Evolutionary conservation across 805 yeast species (phyloP).

Genomic region (Saccharomycopsis malanga): DNA sequence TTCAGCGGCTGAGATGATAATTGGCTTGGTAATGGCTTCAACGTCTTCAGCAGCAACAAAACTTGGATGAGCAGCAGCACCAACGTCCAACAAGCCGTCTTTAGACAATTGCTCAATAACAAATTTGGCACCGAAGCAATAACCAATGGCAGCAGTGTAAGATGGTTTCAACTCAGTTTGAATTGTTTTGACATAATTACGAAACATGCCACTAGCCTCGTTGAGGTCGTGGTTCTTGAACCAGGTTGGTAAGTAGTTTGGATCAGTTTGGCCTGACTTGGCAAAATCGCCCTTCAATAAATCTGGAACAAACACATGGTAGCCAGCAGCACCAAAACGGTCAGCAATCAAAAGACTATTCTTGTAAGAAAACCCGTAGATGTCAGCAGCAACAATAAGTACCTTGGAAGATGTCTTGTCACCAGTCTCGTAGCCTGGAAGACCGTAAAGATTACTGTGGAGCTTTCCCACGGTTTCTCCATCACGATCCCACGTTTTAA

Average conservation of each 20-base stretch:
- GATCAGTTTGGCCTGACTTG: conserved; percentile 26
- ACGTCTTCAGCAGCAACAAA: conserved; percentile 61
- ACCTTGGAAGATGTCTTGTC: conserved; percentile 34
- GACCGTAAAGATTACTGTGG: conserved; percentile 9
- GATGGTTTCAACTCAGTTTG: conserved; percentile 37
- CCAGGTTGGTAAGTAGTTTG: conserved; percentile 39
- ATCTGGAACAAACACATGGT: conserved; percentile 71
- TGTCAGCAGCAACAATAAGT: conserved; percentile 61
- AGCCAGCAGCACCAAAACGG: conserved; percentile 53
- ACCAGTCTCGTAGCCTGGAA: conserved; percentile 32
- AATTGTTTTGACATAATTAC: conserved; percentile 39
- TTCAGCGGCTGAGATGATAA: conserved; percentile 72
- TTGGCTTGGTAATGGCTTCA: conserved; percentile 50
- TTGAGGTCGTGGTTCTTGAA: conserved; percentile 42
- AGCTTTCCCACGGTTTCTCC: conserved; percentile 14
- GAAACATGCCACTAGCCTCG: conserved; percentile 42
- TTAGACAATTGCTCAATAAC: conserved; percentile 34
- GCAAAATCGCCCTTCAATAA: conserved; percentile 51
- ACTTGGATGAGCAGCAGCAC: conserved; percentile 83
- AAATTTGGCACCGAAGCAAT: conserved; percentile 81
- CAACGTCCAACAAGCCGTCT: conserved; percentile 42
- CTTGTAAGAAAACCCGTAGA: conserved; percentile 53
- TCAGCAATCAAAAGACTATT: conserved; percentile 63
- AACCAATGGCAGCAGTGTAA: conserved; percentile 52
- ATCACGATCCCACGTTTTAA: conserved; percentile 6